These are phyloP conservation scores for Micromonas pusilla DNA, from an alignment of 139 green algal species.

Conservation along the genomic window DNA sequence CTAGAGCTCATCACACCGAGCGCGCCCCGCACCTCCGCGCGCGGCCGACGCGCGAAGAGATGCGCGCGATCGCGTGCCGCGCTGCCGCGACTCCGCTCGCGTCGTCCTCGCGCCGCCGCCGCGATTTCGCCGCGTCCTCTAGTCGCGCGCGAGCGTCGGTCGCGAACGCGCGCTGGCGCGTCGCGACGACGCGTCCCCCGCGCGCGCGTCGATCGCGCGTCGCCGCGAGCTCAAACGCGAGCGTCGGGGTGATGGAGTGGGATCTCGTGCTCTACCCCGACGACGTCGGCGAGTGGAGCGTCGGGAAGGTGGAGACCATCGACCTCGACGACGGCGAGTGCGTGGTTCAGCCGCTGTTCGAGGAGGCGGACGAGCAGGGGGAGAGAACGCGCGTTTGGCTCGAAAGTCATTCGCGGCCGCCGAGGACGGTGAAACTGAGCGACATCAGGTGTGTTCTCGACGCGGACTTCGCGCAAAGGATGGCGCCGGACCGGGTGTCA, in stretches of 20 bases:
- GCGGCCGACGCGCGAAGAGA: too few species aligned
- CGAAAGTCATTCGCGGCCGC: not conserved
- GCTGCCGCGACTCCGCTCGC: too few species aligned
- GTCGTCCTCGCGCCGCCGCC: too few species aligned
- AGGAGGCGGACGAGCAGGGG: not conserved
- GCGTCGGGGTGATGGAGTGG: not conserved
- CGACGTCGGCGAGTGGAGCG: not conserved
- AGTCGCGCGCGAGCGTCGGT: too few species aligned
- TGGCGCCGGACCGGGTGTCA: not conserved
- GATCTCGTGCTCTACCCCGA: not conserved
- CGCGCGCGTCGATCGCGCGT: too few species aligned
- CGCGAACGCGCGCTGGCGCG: too few species aligned
- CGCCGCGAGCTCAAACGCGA: not conserved
- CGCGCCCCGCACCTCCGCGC: too few species aligned
- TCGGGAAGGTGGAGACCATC: not conserved
- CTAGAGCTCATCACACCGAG: too few species aligned
- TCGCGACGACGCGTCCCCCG: too few species aligned
- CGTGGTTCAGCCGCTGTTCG: not conserved
- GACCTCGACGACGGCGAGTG: not conserved
- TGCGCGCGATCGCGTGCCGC: too few species aligned
- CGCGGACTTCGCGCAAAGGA: not conserved
- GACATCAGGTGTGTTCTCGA: not conserved
- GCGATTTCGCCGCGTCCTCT: too few species aligned
- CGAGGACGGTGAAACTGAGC: not conserved
- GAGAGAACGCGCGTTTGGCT: not conserved